Evolutionary conservation across 2,329 filamentous ascomycete species (phyloP), one percentile per base, ranked within the genome.

Genomic region (Neofusicoccum kwambonambiense): DNA sequence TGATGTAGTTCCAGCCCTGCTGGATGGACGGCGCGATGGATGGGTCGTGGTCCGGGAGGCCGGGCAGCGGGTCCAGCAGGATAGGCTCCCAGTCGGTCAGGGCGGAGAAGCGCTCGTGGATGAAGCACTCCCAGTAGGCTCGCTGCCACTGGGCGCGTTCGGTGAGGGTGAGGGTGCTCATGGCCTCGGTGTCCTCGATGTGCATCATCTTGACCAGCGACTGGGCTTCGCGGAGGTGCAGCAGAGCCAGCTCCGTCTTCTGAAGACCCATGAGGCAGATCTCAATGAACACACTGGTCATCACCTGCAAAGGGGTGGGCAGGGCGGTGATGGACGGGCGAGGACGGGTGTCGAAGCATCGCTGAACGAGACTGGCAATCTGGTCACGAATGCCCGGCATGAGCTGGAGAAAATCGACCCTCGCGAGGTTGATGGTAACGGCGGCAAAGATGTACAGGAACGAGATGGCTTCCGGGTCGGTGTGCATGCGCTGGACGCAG

Each of bases 261-360:
- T 92, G 89, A 52, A 91, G 79, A 42, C 87, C 89, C 67, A 90
- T 89, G 74, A 89, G 87, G 65, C 88, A 89, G 42, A 86, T 89
- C 70, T 91, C 93, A 31, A 94, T 75, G 74, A 94, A 93, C 76
- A 91, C 92, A 62, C 89, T 92, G n/a, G 89, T 92, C 65, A 88
- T 86, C 12, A 91, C 72, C 6, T 69, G 73, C 13, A 68, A 67
- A 1, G 69, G 69, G 4, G 67, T 69, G 6, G 72, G 70, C n/a
- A 62, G 64, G 4, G 66, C 52, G 64, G 68, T 12, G 68, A 69
- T 51, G 70, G 68, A 63, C 60, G 72, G 56, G 31, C 71, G 68
- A 60, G 52, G 67, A 42, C 50, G 68, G 49, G 62, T 70, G 47
- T 66, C 71, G 67, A 13, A 69, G 61, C 35, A 50, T 11, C 37